phyloP scores from a whole-genome alignment of 345 rosid species.

The Cardamine occulta region DNA sequence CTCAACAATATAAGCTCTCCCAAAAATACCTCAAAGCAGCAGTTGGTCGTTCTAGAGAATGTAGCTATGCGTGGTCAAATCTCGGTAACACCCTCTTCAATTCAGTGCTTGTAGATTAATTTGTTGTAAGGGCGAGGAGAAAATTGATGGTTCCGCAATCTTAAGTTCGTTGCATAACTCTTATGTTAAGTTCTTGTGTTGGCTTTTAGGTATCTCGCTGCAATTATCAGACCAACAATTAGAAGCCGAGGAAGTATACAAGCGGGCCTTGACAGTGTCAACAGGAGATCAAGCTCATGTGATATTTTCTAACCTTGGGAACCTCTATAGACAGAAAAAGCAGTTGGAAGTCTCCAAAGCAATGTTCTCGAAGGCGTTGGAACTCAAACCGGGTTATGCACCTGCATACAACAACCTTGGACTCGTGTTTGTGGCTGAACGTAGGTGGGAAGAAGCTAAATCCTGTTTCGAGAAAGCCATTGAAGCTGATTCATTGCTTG shows the following conservation, averaged over 20 bases:
- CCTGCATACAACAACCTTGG: slow-evolving; percentile 97
- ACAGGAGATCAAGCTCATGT: slow-evolving; percentile 65
- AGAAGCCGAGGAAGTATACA: slow-evolving; percentile 47
- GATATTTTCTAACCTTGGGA: slow-evolving; percentile 87
- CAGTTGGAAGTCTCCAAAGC: slow-evolving; percentile 85
- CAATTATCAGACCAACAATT: slow-evolving; percentile 69
- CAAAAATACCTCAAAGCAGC: slow-evolving; percentile 91
- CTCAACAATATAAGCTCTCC: slow-evolving; percentile 72
- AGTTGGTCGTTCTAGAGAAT: slow-evolving; percentile 60
- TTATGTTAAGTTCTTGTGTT: slow-evolving; percentile 5
- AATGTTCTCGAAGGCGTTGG: slow-evolving; percentile 84
- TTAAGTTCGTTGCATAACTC: slow-evolving; percentile 10
- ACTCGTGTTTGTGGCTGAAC: slow-evolving; percentile 87
- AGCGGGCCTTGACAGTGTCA: slow-evolving; percentile 59
- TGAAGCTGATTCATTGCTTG: slow-evolving; percentile 78
- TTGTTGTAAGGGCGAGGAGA: background rate
- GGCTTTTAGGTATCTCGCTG: slow-evolving; percentile 68
- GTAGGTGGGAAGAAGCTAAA: slow-evolving; percentile 85
- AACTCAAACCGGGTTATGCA: slow-evolving; percentile 86
- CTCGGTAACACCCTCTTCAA: slow-evolving; percentile 55
- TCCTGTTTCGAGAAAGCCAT: slow-evolving; percentile 82
- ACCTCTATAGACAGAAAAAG: slow-evolving; percentile 77
- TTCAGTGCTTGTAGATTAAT: background rate
- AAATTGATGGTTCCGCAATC: background rate
- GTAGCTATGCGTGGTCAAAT: slow-evolving; percentile 88